phyloP scores from a whole-genome alignment of 2,329 filamentous ascomycete species.

The Ascochyta koolunga region DNA sequence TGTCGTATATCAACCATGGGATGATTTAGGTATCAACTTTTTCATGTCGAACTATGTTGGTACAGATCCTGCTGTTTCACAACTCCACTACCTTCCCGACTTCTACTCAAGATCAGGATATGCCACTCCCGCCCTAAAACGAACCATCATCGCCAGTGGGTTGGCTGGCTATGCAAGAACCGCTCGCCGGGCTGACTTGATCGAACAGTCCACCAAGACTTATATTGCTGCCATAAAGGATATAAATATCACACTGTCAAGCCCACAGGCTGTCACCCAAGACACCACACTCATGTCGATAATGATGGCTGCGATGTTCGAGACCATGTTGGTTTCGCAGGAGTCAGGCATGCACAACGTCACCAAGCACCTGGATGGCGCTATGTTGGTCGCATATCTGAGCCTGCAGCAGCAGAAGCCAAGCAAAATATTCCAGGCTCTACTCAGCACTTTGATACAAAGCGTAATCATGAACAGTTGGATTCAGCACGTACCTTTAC shows the following conservation, averaged over 20 bases:
- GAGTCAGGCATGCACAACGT: slow-evolving; percentile 27
- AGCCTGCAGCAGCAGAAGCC: slow-evolving; percentile 20
- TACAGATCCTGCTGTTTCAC: slow-evolving; percentile 25
- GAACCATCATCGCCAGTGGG: slow-evolving; percentile 32
- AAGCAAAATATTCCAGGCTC: slow-evolving; percentile 17
- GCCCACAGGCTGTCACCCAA: slow-evolving; percentile 11
- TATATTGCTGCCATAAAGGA: slow-evolving; percentile 31
- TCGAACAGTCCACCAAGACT: slow-evolving; percentile 22
- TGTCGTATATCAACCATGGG: slow-evolving; percentile 30
- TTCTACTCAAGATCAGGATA: slow-evolving; percentile 27
- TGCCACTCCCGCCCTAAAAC: slow-evolving; percentile 20
- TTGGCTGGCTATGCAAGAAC: slow-evolving; percentile 33
- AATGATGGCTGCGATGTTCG: slow-evolving; percentile 36
- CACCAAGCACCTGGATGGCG: slow-evolving; percentile 36
- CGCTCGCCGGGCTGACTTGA: slow-evolving; percentile 20
- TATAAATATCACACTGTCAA: slow-evolving; percentile 29
- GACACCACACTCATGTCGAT: slow-evolving; percentile 35
- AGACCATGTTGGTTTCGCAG: slow-evolving; percentile 29
- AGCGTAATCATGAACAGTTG: slow-evolving; percentile 35
- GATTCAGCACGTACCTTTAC: slow-evolving; percentile 30
- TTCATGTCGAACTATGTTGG: slow-evolving; percentile 40
- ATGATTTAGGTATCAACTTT: slow-evolving; percentile 35
- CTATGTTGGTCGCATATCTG: slow-evolving; percentile 32
- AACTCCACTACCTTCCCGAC: slow-evolving; percentile 33
- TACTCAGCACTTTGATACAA: slow-evolving; percentile 28